These are phyloP conservation scores for Fusarium sp. DNA, from an alignment of 2,329 filamentous ascomycete genomes.

Conservation along the genomic window DNA sequence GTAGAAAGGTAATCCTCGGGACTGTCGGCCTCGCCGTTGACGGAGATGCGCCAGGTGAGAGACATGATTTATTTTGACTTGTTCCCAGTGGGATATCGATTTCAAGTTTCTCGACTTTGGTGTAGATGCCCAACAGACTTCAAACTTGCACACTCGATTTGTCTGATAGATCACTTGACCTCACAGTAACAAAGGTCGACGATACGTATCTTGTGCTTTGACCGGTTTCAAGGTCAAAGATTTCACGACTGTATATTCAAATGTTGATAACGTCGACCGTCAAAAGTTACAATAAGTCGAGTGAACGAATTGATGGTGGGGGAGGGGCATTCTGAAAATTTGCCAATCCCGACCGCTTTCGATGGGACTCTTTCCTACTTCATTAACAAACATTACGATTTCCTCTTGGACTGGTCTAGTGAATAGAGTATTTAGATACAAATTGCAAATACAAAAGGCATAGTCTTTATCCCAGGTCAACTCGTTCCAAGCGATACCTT, in stretches of 20 bases:
- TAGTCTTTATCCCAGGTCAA: neutral
- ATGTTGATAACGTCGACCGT: neutral
- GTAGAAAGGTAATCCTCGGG: conserved; percentile 71
- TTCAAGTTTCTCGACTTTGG: neutral
- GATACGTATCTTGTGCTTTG: neutral
- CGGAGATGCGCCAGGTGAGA: conserved; percentile 53
- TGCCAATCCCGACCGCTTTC: conserved; percentile 38
- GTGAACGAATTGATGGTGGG: conserved; percentile 15
- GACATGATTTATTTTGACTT: conserved; percentile 54
- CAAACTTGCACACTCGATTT: neutral
- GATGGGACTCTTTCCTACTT: neutral
- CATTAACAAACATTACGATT: neutral
- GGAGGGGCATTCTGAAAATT: conserved; percentile 26
- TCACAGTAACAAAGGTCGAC: neutral
- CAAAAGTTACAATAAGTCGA: neutral
- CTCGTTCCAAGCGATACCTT: neutral
- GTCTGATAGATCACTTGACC: conserved; percentile 13
- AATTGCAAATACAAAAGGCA: neutral
- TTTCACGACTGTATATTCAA: neutral
- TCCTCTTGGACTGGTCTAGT: neutral
- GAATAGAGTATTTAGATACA: neutral
- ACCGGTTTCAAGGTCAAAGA: neutral
- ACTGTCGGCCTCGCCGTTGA: conserved; percentile 45
- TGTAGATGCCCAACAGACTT: conserved; percentile 14
- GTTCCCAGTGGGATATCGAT: neutral